Base-by-base conservation (phyloP, 768 basidiomycete species). In the Coprinellus micaceus region DNA sequence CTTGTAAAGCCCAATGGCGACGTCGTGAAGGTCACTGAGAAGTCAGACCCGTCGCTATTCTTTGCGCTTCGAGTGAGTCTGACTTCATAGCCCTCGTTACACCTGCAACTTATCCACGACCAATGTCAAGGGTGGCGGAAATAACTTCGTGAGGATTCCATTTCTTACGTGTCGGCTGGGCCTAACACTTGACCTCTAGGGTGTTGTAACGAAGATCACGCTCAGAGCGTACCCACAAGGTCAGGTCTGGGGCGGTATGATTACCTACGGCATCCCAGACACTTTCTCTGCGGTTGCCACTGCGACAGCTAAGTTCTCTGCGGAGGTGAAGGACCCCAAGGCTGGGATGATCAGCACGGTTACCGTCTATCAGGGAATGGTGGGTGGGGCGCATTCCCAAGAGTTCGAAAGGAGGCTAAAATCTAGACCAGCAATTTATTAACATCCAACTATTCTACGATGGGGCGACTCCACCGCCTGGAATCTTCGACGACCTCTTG, bases 141-240 rank as follows among this genome's bases (percentile, higher is more conserved):
- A 87, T 60, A 87, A 87, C 59, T 86, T 84, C 56, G 76, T 71
- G 53, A 7, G 19, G 45, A 12, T 9, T 9, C 3, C 15, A 37
- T 21, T 43, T 19, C 6, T 3, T 15, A 9, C 11, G 10, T 11
- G 5, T 2, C 11, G n/a, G n/a, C n/a, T n/a, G n/a, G 19, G 41
- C 21, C 33, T 33, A 33, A 15, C 10, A 15, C 3, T 17, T 17
- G 6, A 17, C 22, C 4, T 13, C 21, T 46, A 77, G 77, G 86
- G 85, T 0, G 79, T 86, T 33, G 81, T 86, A 3, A 86, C 84
- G 0, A 74, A 67, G 39, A 80, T 87, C 60, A 81, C 77, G 0
- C 54, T 87, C 19, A 78, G 77, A 58, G 72, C 82, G 0, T 76
- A 74, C 61, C 78, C 84, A 9, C 83, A 86, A 67, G 68, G 70